Percentiles rank a stretch among this genome's conserved stretches.
phyloP scores from a whole-genome alignment of 179 eudicot genomes.

The Vitellaria paradoxa region DNA sequence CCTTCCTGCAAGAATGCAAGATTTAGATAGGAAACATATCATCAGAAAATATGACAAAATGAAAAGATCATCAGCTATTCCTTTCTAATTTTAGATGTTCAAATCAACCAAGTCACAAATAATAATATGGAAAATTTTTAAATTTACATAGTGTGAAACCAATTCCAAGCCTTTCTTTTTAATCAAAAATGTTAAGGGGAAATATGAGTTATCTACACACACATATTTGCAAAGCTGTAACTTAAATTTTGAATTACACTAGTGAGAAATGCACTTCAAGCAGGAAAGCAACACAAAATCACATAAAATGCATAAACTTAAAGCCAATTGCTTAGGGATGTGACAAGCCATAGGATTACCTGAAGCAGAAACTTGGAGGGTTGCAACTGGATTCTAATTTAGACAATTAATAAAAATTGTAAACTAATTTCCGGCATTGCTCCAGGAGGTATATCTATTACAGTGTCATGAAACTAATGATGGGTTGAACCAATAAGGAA shows the following conservation, averaged over 20 bases:
- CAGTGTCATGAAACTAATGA: not conserved
- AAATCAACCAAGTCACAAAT: not conserved
- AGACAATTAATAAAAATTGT: not conserved
- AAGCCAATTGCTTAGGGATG: not conserved
- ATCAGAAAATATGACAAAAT: not conserved
- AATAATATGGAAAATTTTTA: not conserved
- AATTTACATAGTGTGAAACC: not conserved
- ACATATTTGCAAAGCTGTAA: no score
- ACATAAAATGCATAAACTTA: slow-evolving; percentile 1
- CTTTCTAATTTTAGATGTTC: not conserved
- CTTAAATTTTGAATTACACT: no score
- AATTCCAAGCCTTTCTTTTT: not conserved
- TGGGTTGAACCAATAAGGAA: not conserved
- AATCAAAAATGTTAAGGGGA: no score
- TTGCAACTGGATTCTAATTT: not conserved
- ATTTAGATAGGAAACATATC: not conserved
- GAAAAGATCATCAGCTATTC: not conserved
- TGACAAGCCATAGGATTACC: not conserved
- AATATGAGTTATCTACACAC: no score
- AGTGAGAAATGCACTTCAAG: not conserved
- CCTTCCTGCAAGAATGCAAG: slow-evolving; percentile 50
- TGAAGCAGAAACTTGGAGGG: not conserved
- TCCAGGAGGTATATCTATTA: not conserved
- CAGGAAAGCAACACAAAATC: not conserved
- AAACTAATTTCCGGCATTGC: not conserved